phyloP scores from a whole-genome alignment of 2,329 filamentous ascomycete species.

The Annulohypoxylon truncatum region DNA sequence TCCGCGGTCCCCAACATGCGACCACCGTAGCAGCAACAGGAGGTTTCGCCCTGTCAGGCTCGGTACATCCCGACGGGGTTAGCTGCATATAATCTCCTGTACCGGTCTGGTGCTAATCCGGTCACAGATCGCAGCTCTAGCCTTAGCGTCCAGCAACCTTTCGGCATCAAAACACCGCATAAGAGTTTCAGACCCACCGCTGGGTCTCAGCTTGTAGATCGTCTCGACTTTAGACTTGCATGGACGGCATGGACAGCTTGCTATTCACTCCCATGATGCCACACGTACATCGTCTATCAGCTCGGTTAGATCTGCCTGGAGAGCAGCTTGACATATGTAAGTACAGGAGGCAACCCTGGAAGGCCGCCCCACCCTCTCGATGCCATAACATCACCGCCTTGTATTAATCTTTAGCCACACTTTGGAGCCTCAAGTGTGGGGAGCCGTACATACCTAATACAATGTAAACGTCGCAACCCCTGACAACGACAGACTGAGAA shows the following conservation, averaged over 20 bases:
- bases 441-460: conserved; percentile 12
- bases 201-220: conserved; percentile 58
- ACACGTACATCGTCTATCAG: conserved; percentile 22
- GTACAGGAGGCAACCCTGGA: conserved; percentile 5
- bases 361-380: conserved; percentile 2
- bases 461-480: conserved; percentile 22
- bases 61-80: conserved; percentile 43
- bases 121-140: conserved; percentile 47
- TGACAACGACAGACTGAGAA: conserved; percentile 14
- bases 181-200: conserved; percentile 56
- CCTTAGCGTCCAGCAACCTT: conserved; percentile 41
- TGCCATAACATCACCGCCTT: not conserved
- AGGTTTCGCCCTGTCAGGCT: conserved; percentile 31
- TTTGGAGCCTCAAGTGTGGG: conserved; percentile 29
- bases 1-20: conserved; percentile 8
- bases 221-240: conserved; percentile 38
- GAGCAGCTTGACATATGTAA: conserved; percentile 8
- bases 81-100: conserved; percentile 29
- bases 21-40: conserved; percentile 16
- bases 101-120: conserved; percentile 49
- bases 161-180: conserved; percentile 44
- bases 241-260: not conserved
- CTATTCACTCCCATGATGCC: conserved; percentile 3
- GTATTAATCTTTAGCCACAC: conserved; percentile 19
- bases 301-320: conserved; percentile 20